These are phyloP conservation scores for Amylostereum areolatum DNA, from an alignment of 1,284 basidiomycete genomes.

Conservation along the genomic window DNA sequence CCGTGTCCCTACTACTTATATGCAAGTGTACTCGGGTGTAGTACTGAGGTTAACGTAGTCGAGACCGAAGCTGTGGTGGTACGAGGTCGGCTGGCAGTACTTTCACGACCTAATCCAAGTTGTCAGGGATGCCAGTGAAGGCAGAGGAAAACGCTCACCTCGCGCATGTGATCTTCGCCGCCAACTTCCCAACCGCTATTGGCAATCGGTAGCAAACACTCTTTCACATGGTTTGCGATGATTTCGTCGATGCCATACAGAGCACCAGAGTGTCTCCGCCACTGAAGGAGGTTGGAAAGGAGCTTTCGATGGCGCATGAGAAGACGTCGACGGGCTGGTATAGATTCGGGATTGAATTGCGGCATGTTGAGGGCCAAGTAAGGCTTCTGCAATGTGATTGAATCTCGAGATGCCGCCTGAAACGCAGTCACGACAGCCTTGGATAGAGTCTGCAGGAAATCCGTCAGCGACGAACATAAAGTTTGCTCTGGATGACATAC, in stretches of 20 bases:
- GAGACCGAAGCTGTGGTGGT: conserved; percentile 7
- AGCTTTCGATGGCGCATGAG: conserved; percentile 70
- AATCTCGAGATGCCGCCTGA: conserved; percentile 45
- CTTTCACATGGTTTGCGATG: conserved; percentile 52
- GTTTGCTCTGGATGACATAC: conserved; percentile 33
- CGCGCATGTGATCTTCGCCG: conserved; percentile 61
- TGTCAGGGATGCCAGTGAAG: too few relatives aligned
- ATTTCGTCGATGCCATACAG: conserved; percentile 53
- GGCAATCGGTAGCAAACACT: conserved; percentile 62
- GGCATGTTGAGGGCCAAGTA: conserved; percentile 34
- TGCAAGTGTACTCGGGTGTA: conserved; percentile 14
- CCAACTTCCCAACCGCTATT: conserved; percentile 85
- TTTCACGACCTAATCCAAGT: conserved; percentile 30
- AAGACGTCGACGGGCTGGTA: conserved; percentile 67
- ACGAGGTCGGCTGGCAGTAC: conserved; percentile 23
- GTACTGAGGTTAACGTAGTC: conserved; percentile 13
- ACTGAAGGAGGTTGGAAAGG: conserved; percentile 63
- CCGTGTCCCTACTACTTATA: conserved; percentile 11
- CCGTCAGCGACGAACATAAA: conserved; percentile 4
- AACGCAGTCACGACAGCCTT: conserved; percentile 60
- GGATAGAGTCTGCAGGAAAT: conserved; percentile 48
- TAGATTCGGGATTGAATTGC: conserved; percentile 73
- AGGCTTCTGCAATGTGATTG: conserved; percentile 39
- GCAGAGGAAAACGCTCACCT: conserved; percentile 37
- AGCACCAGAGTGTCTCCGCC: conserved; percentile 71